Base-by-base conservation (phyloP, 805 yeast species). In the Starmerella riodocensis region DNA sequence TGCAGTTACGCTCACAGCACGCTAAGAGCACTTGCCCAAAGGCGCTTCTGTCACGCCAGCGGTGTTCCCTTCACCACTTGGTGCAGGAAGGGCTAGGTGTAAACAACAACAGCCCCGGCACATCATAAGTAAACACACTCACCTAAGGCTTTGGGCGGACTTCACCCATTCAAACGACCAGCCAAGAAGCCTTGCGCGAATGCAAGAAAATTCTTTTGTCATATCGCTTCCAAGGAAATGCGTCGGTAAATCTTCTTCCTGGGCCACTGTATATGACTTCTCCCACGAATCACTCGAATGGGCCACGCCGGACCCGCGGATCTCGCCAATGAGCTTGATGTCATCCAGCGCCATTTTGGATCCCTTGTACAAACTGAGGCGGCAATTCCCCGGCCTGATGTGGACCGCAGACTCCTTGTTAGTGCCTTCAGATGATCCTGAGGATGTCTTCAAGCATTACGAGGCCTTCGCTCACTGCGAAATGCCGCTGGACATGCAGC, bases 31-130 rank as follows among this genome's bases (percentile, higher is more conserved):
- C n/a, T n/a, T n/a, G n/a, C n/a, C n/a, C n/a, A n/a, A n/a, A n/a
- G n/a, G n/a, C n/a, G n/a, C n/a, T n/a, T n/a, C n/a, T n/a, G n/a
- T n/a, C n/a, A n/a, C n/a, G n/a, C n/a, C n/a, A n/a, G n/a, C n/a
- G n/a, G n/a, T n/a, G n/a, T n/a, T n/a, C n/a, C n/a, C n/a, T n/a
- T n/a, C n/a, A n/a, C n/a, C n/a, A n/a, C n/a, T n/a, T 29, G 11
- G 19, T 6, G 12, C 16, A 23, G 22, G 16, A 6, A 2, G 44
- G 47, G 43, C 19, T 30, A 27, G 42, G 42, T 37, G 47, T 37
- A 43, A 43, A 43, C 47, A 43, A 40, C 34, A 41, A 41, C 47
- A 43, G 36, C 21, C 24, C 23, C 28, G 20, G 29, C 32, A 29
- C 25, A 13, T 27, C 27, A 39, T 33, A 32, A 23, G 37, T 26